phyloP scores from a whole-genome alignment of 257 asterid species.

The Osmanthus fragrans region DNA sequence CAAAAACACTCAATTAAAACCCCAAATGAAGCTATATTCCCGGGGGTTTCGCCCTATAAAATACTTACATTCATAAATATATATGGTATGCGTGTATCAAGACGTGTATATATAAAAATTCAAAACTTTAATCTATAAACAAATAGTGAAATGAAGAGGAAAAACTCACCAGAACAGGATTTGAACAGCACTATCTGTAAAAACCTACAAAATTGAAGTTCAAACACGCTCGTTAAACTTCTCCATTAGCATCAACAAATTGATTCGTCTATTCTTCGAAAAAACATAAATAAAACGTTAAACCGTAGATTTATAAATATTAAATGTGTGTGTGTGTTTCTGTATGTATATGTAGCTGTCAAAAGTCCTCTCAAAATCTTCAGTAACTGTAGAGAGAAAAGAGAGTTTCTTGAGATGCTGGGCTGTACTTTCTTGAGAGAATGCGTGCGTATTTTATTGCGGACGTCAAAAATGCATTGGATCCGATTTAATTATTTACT shows the following conservation, averaged over 20 bases:
- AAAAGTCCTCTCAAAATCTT: constrained; percentile 25
- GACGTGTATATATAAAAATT: neutral
- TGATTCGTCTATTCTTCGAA: constrained; percentile 6
- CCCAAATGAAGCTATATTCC: constrained; percentile 19
- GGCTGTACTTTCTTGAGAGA: constrained; percentile 29
- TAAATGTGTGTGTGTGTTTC: neutral
- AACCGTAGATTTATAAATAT: constrained; percentile 5
- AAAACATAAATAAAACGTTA: constrained; percentile 14
- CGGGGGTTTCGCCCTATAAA: constrained; percentile 27
- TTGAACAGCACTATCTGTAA: constrained; percentile 24
- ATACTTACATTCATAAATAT: constrained; percentile 9
- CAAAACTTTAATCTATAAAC: constrained; percentile 16
- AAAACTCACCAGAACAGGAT: constrained; percentile 29
- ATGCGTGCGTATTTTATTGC: constrained; percentile 43
- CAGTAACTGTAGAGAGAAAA: constrained; percentile 30
- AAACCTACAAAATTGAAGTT: constrained; percentile 29
- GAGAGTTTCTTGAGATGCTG: constrained; percentile 28
- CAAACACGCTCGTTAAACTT: constrained; percentile 2
- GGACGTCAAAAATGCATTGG: constrained; percentile 68
- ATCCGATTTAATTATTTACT: constrained; percentile 48
- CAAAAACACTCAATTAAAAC: constrained; percentile 31
- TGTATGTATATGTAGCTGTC: constrained; percentile 23
- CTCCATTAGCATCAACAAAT: constrained; percentile 16
- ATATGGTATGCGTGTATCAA: neutral
- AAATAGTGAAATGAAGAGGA: constrained; percentile 5